These are phyloP conservation scores for Aureobasidium sp. DNA, from an alignment of 2,329 filamentous ascomycete species.

Conservation along the genomic window DNA sequence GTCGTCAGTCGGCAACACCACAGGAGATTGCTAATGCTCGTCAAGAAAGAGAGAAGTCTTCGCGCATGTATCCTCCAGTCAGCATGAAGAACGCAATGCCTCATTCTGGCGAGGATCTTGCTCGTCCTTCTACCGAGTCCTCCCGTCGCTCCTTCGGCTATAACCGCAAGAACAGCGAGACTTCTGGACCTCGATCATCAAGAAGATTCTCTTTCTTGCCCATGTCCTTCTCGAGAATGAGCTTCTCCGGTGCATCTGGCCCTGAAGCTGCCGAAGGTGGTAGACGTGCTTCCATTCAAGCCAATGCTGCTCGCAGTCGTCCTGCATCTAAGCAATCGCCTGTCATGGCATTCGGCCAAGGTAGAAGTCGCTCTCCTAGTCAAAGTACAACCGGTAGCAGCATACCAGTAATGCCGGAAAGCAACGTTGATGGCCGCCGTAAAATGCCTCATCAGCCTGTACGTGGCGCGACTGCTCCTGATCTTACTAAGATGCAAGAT, in stretches of 20 bases:
- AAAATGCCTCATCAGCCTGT: constrained; percentile 23
- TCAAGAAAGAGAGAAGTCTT: constrained; percentile 54
- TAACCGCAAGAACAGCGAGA: constrained; percentile 39
- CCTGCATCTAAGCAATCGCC: constrained; percentile 27
- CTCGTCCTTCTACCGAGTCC: constrained; percentile 43
- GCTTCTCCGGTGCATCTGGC: constrained; percentile 30
- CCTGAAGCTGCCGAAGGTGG: constrained; percentile 33
- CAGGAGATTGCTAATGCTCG: constrained; percentile 24
- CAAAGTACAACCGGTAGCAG: constrained; percentile 37
- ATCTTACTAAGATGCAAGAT: constrained; percentile 15
- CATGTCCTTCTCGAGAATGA: constrained; percentile 40
- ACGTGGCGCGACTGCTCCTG: constrained; percentile 22
- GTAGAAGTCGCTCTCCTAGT: constrained; percentile 38
- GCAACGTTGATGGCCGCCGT: constrained; percentile 17
- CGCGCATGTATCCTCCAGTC: constrained; percentile 75
- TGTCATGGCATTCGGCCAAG: constrained; percentile 39
- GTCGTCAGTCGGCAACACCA: constrained; percentile 25
- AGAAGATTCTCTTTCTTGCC: constrained; percentile 47
- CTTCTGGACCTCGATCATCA: constrained; percentile 33
- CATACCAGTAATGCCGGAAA: constrained; percentile 39
- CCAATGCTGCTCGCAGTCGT: constrained; percentile 25
- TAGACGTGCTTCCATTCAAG: constrained; percentile 28
- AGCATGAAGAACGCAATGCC: constrained; percentile 75
- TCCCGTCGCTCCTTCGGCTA: constrained; percentile 45
- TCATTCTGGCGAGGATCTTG: constrained; percentile 42